Base-by-base conservation (phyloP, 805 yeast species). In the Ogataea salicorniae region DNA sequence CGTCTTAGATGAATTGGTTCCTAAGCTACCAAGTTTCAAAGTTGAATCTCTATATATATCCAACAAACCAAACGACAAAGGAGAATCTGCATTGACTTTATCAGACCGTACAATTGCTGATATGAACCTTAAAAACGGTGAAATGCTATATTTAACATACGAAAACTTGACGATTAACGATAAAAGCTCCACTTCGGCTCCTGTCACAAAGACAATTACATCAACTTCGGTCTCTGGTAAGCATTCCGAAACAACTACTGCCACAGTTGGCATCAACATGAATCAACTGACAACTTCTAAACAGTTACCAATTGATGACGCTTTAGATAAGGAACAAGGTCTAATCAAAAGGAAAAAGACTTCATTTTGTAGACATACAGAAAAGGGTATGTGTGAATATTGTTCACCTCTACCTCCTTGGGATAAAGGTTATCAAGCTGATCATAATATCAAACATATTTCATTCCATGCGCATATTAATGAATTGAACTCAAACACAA, bases 361-460 rank as follows among this genome's bases (percentile, higher is more conserved):
- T 1, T 57, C 64, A 2, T 70, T 90, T 51, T 92, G 99, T 66
- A 79, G 83, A 50, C 99, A 94, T 63, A 86, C 92, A 3, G 92
- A 83, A 36, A 84, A 84, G 57, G 99, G 98, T 2, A 94, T 94
- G 98, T 94, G 99, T 66, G 99, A 94, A 61, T 89, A 90, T 62
- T 94, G 98, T 64, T 81, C 95, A 34, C 97, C 98, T 0, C 69
- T 94, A 45, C 97, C 96, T 34, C 98, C 99, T 2, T 94, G 92
- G 88, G 97, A 94, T 64, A 76, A 75, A 53, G 79, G 75, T 20
- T 92, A 90, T 63, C 83, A 83, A 53, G 78, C 78, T 42, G 84
- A 81, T 52, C 73, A 90, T 52, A 81, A 79, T 36, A 88, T 92
- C 62, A 94, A 94, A 65, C 98, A 92, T 66, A 72, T 80, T 43